Evolutionary conservation across 139 green algal species (phyloP).

Genomic region (Picochlorum costavermella): DNA sequence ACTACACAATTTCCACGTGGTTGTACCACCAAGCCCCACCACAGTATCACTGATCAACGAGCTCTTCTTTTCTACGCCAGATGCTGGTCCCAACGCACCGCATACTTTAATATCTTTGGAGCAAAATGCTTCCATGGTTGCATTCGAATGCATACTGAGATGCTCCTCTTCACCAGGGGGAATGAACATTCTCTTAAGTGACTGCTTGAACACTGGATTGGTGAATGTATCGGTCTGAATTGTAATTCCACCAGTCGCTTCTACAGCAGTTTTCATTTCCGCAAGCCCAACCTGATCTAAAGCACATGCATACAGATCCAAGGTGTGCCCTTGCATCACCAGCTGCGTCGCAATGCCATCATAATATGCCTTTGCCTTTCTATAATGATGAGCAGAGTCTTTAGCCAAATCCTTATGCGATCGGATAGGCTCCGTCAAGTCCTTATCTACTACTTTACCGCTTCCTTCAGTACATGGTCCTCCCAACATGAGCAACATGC

Average conservation of each 20-base stretch:
- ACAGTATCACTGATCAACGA: conserved; percentile 64
- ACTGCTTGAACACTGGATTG: conserved; percentile 85
- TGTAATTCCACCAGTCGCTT: conserved; percentile 77
- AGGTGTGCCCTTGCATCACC: conserved; percentile 73
- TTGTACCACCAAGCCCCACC: conserved; percentile 85
- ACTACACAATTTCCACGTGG: conserved; percentile 75
- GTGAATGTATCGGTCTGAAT: conserved; percentile 79
- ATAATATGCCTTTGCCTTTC: conserved; percentile 76
- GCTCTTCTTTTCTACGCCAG: conserved; percentile 73
- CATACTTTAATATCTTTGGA: conserved; percentile 61
- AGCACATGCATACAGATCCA: conserved; percentile 92
- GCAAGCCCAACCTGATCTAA: conserved; percentile 93
- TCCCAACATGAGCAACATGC: conserved; percentile 86
- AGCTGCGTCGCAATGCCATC: conserved; percentile 66
- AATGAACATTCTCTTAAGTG: conserved; percentile 64
- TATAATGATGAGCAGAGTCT: conserved; percentile 74
- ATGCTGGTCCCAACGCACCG: conserved; percentile 75
- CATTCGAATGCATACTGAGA: conserved; percentile 58
- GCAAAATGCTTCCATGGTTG: conserved; percentile 65
- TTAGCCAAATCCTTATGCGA: conserved; percentile 85
- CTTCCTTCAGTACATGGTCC: conserved; percentile 84
- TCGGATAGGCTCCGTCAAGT: conserved; percentile 82
- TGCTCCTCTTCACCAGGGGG: conserved; percentile 53
- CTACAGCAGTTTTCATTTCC: conserved; percentile 87
- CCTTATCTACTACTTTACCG: conserved; percentile 73